Evolutionary conservation across 192 early-diverging fungal species (phyloP).

Genomic region (Rhizophagus prolifer): DNA sequence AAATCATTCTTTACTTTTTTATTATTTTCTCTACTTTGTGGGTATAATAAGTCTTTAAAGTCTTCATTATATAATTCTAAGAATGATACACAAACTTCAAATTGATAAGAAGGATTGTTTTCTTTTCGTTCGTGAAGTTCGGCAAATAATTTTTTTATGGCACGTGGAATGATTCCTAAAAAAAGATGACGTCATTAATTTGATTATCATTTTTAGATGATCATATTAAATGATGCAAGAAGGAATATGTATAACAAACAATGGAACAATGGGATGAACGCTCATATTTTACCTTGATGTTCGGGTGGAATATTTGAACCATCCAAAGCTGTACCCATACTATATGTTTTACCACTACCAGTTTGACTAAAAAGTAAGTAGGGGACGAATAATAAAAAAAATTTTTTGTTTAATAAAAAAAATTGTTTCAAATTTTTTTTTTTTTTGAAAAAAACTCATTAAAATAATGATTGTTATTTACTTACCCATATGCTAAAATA

Average conservation of each 20-base stretch:
- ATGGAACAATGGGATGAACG: too few relatives aligned
- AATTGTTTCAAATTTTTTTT: not conserved
- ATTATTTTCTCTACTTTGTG: conserved; percentile 29
- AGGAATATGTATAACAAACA: too few relatives aligned
- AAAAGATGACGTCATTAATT: not conserved
- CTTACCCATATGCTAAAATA: conserved; percentile 84
- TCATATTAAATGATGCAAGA: too few relatives aligned
- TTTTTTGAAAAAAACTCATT: too few relatives aligned
- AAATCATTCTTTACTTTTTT: conserved; percentile 37
- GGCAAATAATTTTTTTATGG: conserved; percentile 60
- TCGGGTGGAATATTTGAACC: conserved; percentile 34
- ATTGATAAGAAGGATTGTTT: conserved; percentile 42
- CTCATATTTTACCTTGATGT: conserved; percentile 34
- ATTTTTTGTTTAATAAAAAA: too few relatives aligned
- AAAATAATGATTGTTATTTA: not conserved
- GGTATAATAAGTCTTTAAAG: conserved; percentile 78
- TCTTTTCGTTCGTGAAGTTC: conserved; percentile 37
- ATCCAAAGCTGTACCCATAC: conserved; percentile 83
- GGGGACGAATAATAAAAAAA: too few relatives aligned
- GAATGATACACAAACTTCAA: conserved; percentile 75
- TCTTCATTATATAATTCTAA: conserved; percentile 98
- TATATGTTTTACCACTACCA: conserved; percentile 91
- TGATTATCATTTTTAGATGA: not conserved
- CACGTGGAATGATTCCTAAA: conserved; percentile 69
- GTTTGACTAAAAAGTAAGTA: conserved; percentile 60